Conservation (phyloP, 176 grass and related monocot genomes). For the Chloris gayana region DNA sequence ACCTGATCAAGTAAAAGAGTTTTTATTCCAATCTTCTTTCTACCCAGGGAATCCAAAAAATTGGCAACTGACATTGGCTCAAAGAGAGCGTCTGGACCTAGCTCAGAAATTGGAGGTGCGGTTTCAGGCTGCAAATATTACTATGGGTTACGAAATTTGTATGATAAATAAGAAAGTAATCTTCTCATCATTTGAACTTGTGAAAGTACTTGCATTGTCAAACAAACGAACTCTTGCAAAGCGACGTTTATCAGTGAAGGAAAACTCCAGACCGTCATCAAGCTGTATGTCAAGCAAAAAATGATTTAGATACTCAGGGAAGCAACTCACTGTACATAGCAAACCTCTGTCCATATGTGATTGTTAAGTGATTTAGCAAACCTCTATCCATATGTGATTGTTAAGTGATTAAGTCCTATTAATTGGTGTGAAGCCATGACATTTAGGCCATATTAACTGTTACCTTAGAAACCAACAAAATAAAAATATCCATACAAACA, state of each 20-base stretch:
- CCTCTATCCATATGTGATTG: neutral
- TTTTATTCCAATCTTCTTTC: slow-evolving; percentile 91
- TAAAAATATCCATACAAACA: neutral
- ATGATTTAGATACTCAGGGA: neutral
- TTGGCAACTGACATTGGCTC: slow-evolving; percentile 65
- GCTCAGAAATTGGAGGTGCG: slow-evolving; percentile 85
- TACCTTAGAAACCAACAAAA: neutral
- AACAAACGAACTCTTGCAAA: slow-evolving; percentile 87
- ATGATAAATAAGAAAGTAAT: neutral
- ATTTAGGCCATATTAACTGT: neutral
- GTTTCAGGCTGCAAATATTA: slow-evolving; percentile 69
- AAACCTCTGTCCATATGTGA: neutral
- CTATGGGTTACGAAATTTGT: slow-evolving; percentile 14
- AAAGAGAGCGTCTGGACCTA: slow-evolving; percentile 88
- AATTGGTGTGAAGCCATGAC: neutral
- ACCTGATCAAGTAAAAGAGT: slow-evolving; percentile 94
- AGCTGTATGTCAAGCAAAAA: slow-evolving; percentile 52
- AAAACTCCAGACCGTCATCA: slow-evolving; percentile 94
- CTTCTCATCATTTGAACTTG: slow-evolving; percentile 1
- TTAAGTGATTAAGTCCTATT: neutral
- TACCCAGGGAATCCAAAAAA: slow-evolving; percentile 58
- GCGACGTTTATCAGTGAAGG: slow-evolving; percentile 96
- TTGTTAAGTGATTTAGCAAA: neutral
- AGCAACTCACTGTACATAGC: too few species aligned
- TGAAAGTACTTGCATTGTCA: slow-evolving; percentile 63